Base-by-base conservation (phyloP, 306 rosid species). In the Rosa multiflora region DNA sequence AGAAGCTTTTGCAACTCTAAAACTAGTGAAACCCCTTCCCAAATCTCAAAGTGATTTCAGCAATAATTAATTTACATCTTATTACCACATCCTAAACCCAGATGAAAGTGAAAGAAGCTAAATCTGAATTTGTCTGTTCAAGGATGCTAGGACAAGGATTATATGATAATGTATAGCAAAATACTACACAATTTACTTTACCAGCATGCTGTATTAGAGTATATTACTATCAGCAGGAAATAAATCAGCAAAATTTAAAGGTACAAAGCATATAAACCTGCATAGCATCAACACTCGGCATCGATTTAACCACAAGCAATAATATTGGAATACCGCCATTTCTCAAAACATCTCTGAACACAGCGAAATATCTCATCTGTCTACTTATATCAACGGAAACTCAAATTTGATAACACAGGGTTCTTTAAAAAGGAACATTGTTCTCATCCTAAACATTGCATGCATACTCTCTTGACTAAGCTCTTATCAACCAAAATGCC, bases 361-460 rank as follows among this genome's bases (percentile, higher is more conserved):
- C n/a, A 75, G 14, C n/a, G 9, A 53, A 48, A 37, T 20, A 32
- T 67, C 53, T 43, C 40, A 63, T 61, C 59, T 0, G 48, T 59
- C 39, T 47, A 9, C 29, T 61, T 46, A 32, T 42, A 78, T 68
- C 23, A 79, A 23, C 79, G 47, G 39, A 53, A 62, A 67, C 71
- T 69, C 61, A 48, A 53, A 80, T 21, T 32, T 62, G 46, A 17
- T 17, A 35, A 64, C 23, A 35, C 23, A 35, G 70, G 44, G 46
- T 39, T 66, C 46, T 32, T 39, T 58, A 9, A 4, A 58, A 21
- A 58, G 35, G 10, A 39, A 66, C 70, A 61, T 61, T 10, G 67
- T 61, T 40, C 59, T 53, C 78, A 43, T 82, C 78, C 69, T 82
- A 63, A 13, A 76, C 44, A 48, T 47, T 6, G 12, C 72, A 46